Evolutionary conservation across 75 land plant species (phyloP), one percentile per base, ranked within the genome.

Genomic region (Chamaecyparis obtusa): DNA sequence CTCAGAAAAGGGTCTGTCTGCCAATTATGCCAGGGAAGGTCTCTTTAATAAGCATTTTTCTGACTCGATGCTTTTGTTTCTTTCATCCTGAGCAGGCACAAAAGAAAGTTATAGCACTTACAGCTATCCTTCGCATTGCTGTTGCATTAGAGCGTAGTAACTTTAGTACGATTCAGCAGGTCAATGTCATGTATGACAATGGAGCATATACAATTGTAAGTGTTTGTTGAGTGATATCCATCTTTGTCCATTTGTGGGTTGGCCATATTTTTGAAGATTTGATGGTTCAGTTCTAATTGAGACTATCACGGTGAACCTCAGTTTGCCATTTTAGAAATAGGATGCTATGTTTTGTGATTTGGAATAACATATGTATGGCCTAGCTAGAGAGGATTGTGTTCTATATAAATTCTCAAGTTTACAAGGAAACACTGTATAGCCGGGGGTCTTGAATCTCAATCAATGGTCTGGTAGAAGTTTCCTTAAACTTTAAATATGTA

Each of bases 131-230:
- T 86, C 89, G 89, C 69, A 83, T 88, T 69, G 89, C 89, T n/a
- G 89, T 88, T 44, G 89, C 89, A 80, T 75, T 88, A 54, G 89
- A 88, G 21, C 87, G 89, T 77, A 86, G 88, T 74, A 87, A 88
- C 89, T 48, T 87, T 32, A 88, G 89, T 76, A 87, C 89, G 33
- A 86, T 88, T 80, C 88, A 88, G 48, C 80, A 86, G 44, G 60
- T 74, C 67, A 27, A 88, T 86, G 80, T 88, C 87, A 51, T 37
- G 79, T 87, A 88, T 55, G 67, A 69, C 36, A 72, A 56, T 32
- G 89, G 69, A 86, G 84, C 21, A 55, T 72, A 85, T 79, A 87
- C 84, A 41, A 86, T 88, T 36, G 89, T 88, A 49, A 88, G 89
- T 88, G 72, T 35, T 33, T 21, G 72, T 69, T 24, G 46, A 46